Base-by-base conservation (phyloP, 2,329 filamentous ascomycete species). In the Didymella pomorum region DNA sequence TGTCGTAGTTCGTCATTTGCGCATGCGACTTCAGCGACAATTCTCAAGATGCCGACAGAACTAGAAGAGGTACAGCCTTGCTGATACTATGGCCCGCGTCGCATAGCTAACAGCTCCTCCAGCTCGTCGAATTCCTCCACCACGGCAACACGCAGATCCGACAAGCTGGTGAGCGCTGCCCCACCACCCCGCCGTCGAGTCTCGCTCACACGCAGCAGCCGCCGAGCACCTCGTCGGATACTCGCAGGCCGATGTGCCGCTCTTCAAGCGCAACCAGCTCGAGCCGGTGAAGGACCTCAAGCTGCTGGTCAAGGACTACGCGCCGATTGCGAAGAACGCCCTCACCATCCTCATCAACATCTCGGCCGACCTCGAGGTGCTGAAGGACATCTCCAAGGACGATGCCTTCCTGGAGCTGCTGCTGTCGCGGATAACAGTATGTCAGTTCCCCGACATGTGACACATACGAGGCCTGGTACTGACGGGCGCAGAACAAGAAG, bases 101-200 rank as follows among this genome's bases (percentile, higher is more conserved):
- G 50, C 50, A 21, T 25, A 31, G 20, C 56, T 58, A 9, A 58
- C 26, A 3, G 1, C 10, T 10, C 21, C 2, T 6, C 21, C 46
- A 96, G 92, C 87, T 97, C 52, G 92, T 97, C 61, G 92, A 93
- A 76, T 97, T 98, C 79, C 90, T 98, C 59, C 90, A 91, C 78
- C 90, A 96, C 79, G 91, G 91, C 60, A 97, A 96, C 75, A 92
- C 92, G 41, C 91, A 97, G 75, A 92, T 98, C 64, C 88, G 95
- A 68, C 88, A 92, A 75, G 84, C 94, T 66, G 88, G 88, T 90
- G 80, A 69, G 78, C 50, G 54, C 52, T 53, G 20, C 69, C 66
- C 64, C 64, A 63, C 64, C 61, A 65, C 68, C 64, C 69, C 62
- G 56, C 66, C 56, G 62, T 53, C 41, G 28, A 59, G 20, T 55